A percentile compares a stretch with the other conserved stretches of the same genome.
phyloP scores from a whole-genome alignment of 2,329 filamentous ascomycete genomes.

The Huntiella decipiens region DNA sequence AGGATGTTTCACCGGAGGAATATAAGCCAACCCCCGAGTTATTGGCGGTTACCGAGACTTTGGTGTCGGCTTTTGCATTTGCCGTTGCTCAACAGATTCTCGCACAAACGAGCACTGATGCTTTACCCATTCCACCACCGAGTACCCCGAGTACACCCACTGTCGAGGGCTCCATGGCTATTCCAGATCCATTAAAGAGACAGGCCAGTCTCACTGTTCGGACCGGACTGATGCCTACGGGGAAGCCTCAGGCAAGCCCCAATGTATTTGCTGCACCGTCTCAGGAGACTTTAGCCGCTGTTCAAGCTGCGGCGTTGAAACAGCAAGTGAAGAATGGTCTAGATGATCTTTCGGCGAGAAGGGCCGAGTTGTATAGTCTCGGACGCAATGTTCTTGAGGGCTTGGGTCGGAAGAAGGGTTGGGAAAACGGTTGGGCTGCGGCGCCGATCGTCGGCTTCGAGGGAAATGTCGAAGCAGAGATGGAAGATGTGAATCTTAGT shows the following conservation, averaged over 20 bases:
- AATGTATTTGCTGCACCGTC: constrained; percentile 32
- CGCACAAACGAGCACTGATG: constrained; percentile 51
- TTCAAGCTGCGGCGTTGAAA: constrained; percentile 17
- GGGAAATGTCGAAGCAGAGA: constrained; percentile 24
- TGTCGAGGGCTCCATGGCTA: background rate
- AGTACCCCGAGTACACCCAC: constrained; percentile 9
- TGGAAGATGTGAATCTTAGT: constrained; percentile 40
- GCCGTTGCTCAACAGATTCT: constrained; percentile 58
- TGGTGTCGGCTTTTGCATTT: constrained; percentile 63
- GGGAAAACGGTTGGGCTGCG: constrained; percentile 58
- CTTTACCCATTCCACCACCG: constrained; percentile 42
- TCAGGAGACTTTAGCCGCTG: constrained; percentile 22
- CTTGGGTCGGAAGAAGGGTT: constrained; percentile 50
- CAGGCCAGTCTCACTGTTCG: constrained; percentile 36
- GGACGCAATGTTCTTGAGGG: constrained; percentile 64
- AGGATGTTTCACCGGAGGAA: constrained; percentile 17
- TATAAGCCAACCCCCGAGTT: constrained; percentile 17
- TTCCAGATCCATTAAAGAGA: constrained; percentile 43
- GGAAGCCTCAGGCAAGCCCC: constrained; percentile 25
- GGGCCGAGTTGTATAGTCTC: constrained; percentile 65
- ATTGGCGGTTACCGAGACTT: constrained; percentile 45
- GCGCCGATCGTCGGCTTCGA: constrained; percentile 30
- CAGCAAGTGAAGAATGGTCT: constrained; percentile 45
- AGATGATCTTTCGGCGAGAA: constrained; percentile 62
- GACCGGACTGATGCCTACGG: constrained; percentile 18